These are phyloP conservation scores for Castanea sativa DNA, from an alignment of 306 rosid species.

Conservation along the genomic window DNA sequence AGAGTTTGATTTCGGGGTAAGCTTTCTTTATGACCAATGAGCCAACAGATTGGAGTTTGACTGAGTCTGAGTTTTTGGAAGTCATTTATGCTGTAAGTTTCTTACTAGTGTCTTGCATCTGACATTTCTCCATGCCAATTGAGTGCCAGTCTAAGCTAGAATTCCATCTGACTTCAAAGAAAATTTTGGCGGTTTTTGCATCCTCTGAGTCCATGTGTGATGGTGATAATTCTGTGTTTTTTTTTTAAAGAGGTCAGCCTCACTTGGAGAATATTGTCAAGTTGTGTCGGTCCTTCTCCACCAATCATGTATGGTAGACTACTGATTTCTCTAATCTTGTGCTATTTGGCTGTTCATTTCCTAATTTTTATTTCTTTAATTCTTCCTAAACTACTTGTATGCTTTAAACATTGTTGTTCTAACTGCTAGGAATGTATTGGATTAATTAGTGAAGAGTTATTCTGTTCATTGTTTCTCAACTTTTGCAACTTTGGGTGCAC, in stretches of 20 bases:
- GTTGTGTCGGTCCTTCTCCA: not conserved
- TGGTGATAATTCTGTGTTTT: not conserved
- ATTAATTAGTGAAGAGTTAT: too few species aligned
- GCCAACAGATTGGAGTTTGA: slow-evolving; percentile 71
- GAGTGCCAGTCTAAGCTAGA: not conserved
- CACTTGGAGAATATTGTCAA: not conserved
- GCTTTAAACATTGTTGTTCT: too few species aligned
- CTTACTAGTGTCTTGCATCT: slow-evolving; percentile 2
- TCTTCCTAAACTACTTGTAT: too few species aligned
- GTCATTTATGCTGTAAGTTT: slow-evolving; percentile 78
- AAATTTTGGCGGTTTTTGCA: not conserved
- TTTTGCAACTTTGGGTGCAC: too few species aligned
- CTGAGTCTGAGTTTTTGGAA: slow-evolving; percentile 65
- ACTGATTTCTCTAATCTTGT: not conserved
- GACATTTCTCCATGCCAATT: not conserved
- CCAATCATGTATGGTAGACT: not conserved
- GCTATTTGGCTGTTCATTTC: not conserved
- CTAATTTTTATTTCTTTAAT: too few species aligned
- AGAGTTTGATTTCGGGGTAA: too few species aligned
- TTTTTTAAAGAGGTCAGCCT: not conserved
- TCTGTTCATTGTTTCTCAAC: too few species aligned
- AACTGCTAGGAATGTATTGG: too few species aligned
- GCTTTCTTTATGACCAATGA: slow-evolving; percentile 43
- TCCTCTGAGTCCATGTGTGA: not conserved
- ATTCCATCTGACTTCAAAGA: not conserved